Conservation (phyloP, 768 basidiomycete genomes). For the Antrodiella citrinella region DNA sequence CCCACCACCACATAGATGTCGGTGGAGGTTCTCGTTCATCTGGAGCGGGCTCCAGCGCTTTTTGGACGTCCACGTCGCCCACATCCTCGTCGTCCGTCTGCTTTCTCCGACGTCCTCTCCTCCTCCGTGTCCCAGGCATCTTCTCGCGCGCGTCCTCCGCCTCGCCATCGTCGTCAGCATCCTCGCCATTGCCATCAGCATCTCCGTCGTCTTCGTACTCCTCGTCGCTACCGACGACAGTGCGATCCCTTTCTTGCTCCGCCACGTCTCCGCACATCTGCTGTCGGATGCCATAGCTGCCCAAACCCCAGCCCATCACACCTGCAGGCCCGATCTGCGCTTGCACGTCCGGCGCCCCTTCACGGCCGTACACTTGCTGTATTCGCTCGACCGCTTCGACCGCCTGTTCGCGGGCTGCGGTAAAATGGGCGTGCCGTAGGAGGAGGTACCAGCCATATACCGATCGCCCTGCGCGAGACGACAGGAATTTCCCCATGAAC, state of each 20-base stretch:
- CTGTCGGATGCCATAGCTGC: slow-evolving; percentile 52
- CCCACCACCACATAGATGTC: slow-evolving; percentile 73
- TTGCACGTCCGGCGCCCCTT: slow-evolving; percentile 17
- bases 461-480: slow-evolving; percentile 13
- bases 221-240: neutral
- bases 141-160: slow-evolving; percentile 1
- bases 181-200: slow-evolving; percentile 11
- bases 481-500: slow-evolving; percentile 1
- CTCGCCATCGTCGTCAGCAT: slow-evolving; percentile 6
- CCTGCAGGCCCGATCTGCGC: slow-evolving; percentile 19
- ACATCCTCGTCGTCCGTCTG: neutral
- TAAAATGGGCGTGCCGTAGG: slow-evolving; percentile 61
- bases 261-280: slow-evolving; percentile 23
- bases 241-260: slow-evolving; percentile 8
- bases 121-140: slow-evolving; percentile 1
- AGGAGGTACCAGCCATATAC: slow-evolving; percentile 49
- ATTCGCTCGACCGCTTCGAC: slow-evolving; percentile 59
- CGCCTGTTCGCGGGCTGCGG: slow-evolving; percentile 65
- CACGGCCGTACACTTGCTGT: slow-evolving; percentile 45
- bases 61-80: neutral
- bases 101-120: slow-evolving; percentile 3
- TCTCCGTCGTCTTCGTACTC: slow-evolving; percentile 17
- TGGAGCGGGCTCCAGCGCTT: neutral
- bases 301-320: slow-evolving; percentile 62
- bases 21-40: slow-evolving; percentile 8